Evolutionary conservation across 495 filamentous ascomycete genomes (phyloP).

Genomic region (Usnea hakonensis): DNA sequence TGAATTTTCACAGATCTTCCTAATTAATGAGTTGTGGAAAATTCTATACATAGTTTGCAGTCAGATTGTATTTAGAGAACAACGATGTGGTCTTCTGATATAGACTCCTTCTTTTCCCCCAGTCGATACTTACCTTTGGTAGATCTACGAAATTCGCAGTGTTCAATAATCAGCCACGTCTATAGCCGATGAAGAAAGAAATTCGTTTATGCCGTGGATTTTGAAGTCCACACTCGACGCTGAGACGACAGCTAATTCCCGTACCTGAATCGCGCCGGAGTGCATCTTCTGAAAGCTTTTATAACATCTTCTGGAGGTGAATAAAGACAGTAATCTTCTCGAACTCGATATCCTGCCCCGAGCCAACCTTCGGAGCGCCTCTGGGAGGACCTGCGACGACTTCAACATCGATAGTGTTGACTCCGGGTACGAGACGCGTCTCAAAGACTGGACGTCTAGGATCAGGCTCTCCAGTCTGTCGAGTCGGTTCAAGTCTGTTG

Average conservation of each 20-base stretch:
- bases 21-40: not conserved
- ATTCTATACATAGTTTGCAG: not conserved
- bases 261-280: not conserved
- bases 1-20: not conserved
- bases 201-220: not conserved
- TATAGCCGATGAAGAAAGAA: not conserved
- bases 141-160: not conserved
- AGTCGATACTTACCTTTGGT: not conserved
- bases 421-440: slow-evolving; percentile 48
- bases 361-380: slow-evolving; percentile 43
- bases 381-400: slow-evolving; percentile 55
- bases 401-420: slow-evolving; percentile 59
- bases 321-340: slow-evolving; percentile 60
- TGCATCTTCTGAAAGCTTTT: not conserved
- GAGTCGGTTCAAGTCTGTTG: slow-evolving; percentile 37
- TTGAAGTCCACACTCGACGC: slow-evolving; percentile 1
- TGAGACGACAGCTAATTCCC: not conserved
- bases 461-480: slow-evolving; percentile 40
- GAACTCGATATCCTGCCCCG: slow-evolving; percentile 55
- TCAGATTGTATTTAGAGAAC: not conserved
- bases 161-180: not conserved
- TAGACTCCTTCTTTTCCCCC: not conserved
- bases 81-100: not conserved
- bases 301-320: slow-evolving; percentile 36
- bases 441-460: slow-evolving; percentile 51